phyloP scores from a whole-genome alignment of 805 yeast species.

The Ogataea paradorogensis region DNA sequence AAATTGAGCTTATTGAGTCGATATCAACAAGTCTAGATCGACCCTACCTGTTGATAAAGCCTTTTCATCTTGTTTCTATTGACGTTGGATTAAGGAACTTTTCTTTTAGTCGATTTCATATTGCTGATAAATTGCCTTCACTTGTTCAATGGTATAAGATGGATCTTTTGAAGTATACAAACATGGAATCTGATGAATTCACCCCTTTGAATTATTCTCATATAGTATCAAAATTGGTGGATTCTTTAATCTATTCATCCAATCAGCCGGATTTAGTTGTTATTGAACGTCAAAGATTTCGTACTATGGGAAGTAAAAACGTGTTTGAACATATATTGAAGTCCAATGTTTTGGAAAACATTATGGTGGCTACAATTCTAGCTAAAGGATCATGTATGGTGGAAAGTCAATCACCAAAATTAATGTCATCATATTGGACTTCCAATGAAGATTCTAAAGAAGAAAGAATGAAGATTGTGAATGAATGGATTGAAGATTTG shows the following conservation, averaged over 20 bases:
- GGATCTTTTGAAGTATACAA: conserved; percentile 27
- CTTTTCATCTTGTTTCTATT: conserved; percentile 26
- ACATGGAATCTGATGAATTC: conserved; percentile 19
- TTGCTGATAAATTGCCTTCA: conserved; percentile 8
- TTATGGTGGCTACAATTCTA: conserved; percentile 34
- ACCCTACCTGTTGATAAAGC: conserved; percentile 9
- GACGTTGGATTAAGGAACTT: conserved; percentile 37
- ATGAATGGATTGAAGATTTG: conserved; percentile 24
- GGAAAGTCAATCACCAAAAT: conserved; percentile 25
- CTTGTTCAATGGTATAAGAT: conserved; percentile 34
- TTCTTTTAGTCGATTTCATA: conserved; percentile 26
- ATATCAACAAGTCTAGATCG: conserved; percentile 3
- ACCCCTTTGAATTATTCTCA: conserved; percentile 28
- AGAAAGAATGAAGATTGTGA: conserved; percentile 26
- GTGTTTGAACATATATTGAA: conserved; percentile 51
- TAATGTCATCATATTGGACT: conserved; percentile 34
- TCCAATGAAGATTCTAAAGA: conserved; percentile 21
- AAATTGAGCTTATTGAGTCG: conserved; percentile 11
- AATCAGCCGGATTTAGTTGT: conserved; percentile 40
- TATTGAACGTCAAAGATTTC: conserved; percentile 55
- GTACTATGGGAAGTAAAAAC: conserved; percentile 44
- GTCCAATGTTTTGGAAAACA: conserved; percentile 53
- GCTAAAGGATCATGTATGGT: conserved; percentile 11
- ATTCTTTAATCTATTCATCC: conserved; percentile 17
- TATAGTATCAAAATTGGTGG: conserved; percentile 21